Evolutionary conservation across 1,284 basidiomycete species (phyloP).

Genomic region (Marasmius oreades): DNA sequence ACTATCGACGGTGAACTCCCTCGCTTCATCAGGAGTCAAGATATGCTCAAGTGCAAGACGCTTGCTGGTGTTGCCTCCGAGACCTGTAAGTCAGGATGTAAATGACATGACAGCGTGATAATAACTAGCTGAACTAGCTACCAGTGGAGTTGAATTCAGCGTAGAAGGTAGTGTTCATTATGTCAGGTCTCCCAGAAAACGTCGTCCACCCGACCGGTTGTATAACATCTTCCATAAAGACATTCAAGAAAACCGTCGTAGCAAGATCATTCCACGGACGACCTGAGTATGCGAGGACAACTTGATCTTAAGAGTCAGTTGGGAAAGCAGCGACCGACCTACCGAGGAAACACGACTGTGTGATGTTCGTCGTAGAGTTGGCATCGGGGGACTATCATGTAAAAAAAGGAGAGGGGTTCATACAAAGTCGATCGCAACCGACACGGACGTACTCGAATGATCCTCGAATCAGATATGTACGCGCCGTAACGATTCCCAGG

Average conservation of each 20-base stretch:
- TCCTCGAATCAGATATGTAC: conserved; percentile 53
- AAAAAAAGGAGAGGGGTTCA: neutral
- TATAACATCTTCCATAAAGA: conserved; percentile 60
- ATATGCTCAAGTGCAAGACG: conserved; percentile 48
- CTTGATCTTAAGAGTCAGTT: neutral
- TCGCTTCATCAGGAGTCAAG: conserved; percentile 36
- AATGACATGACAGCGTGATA: neutral
- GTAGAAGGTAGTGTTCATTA: conserved; percentile 55
- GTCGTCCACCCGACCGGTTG: conserved; percentile 48
- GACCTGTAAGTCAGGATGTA: conserved; percentile 33
- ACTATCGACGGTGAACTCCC: conserved; percentile 39
- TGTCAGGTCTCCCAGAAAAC: conserved; percentile 44
- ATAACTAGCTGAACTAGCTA: conserved; percentile 17
- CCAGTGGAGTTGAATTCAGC: conserved; percentile 58
- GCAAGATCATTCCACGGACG: conserved; percentile 65
- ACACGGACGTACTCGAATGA: conserved; percentile 46
- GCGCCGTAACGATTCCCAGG: conserved; percentile 56
- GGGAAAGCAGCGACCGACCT: conserved; percentile 13
- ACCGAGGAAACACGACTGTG: conserved; percentile 49
- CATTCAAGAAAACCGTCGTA: conserved; percentile 48
- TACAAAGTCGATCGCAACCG: neutral
- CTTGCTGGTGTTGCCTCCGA: conserved; percentile 45
- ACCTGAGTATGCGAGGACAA: conserved; percentile 30
- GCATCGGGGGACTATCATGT: conserved; percentile 60
- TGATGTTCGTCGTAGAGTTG: conserved; percentile 43